Evolutionary conservation across 2,329 filamentous ascomycete genomes (phyloP).

Genomic region (Dactylellina sp.): DNA sequence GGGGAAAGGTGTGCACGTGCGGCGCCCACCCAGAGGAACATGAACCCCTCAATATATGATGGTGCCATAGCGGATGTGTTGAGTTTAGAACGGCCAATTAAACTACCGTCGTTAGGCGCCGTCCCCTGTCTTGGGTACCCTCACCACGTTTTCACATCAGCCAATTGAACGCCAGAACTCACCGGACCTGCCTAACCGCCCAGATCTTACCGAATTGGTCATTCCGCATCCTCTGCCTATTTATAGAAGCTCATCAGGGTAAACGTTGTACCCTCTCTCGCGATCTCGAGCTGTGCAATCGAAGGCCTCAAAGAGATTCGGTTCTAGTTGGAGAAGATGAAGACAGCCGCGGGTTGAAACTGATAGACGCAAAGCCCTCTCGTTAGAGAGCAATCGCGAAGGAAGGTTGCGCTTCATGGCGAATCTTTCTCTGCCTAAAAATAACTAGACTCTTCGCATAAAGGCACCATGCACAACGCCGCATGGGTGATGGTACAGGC

Average conservation of each 20-base stretch:
- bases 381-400: constrained; percentile 16
- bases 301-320: not conserved
- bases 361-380: constrained; percentile 18
- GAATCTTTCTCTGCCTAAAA: constrained; percentile 30
- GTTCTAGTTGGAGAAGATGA: not conserved
- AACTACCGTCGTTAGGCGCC: constrained; percentile 39
- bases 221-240: constrained; percentile 42
- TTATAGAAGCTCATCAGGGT: constrained; percentile 46
- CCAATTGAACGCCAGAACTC: constrained; percentile 40
- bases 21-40: too few species aligned
- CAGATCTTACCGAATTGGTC: constrained; percentile 56
- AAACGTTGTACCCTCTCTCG: too few species aligned
- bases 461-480: constrained; percentile 27
- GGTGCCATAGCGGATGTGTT: not conserved
- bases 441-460: constrained; percentile 42
- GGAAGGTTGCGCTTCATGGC: not conserved
- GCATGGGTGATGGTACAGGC: constrained; percentile 48
- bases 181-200: constrained; percentile 56
- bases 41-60: not conserved
- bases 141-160: constrained; percentile 50
- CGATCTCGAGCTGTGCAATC: not conserved
- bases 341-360: constrained; percentile 17
- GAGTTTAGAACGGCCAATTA: not conserved
- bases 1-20: too few species aligned
- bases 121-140: constrained; percentile 36